Percentiles rank a stretch among this genome's conserved stretches.
Evolutionary conservation across 2,329 filamentous ascomycete genomes (phyloP).

Genomic region (Hypoxylon sp.): DNA sequence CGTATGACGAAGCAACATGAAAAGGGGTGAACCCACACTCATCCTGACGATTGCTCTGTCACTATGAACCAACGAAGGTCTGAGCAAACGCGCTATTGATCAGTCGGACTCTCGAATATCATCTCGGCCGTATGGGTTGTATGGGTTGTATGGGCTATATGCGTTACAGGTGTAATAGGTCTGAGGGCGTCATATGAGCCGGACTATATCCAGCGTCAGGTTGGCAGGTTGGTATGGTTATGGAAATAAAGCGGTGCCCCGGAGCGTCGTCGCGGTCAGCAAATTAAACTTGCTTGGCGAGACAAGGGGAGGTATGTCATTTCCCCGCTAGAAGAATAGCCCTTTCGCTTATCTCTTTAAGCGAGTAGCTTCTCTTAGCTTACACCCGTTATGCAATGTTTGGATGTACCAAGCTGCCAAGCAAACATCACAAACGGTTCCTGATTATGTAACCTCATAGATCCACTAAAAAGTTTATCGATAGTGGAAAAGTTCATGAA

Average conservation of each 20-base stretch:
- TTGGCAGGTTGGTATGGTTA: slow-evolving; percentile 10
- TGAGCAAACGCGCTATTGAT: slow-evolving; percentile 44
- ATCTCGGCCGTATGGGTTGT: slow-evolving; percentile 47
- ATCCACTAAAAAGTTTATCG: slow-evolving; percentile 41
- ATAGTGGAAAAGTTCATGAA: slow-evolving; percentile 35
- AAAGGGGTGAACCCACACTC: slow-evolving; percentile 45
- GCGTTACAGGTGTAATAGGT: slow-evolving; percentile 1
- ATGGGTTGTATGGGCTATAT: too few relatives aligned
- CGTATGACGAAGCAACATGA: slow-evolving; percentile 22
- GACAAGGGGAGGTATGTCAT: slow-evolving; percentile 36
- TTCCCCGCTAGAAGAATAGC: slow-evolving; percentile 2
- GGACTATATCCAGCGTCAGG: not conserved
- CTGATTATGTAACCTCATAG: not conserved
- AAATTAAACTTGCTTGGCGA: slow-evolving; percentile 38
- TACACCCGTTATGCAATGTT: slow-evolving; percentile 1
- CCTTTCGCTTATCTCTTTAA: not conserved
- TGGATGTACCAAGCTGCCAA: not conserved
- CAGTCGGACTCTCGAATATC: slow-evolving; percentile 38
- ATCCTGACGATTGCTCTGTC: slow-evolving; percentile 41
- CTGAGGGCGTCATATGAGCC: slow-evolving; percentile 14
- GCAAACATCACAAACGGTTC: not conserved
- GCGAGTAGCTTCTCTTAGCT: too few relatives aligned
- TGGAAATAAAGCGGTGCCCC: slow-evolving; percentile 13
- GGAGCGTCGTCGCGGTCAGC: slow-evolving; percentile 26
- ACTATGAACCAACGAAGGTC: slow-evolving; percentile 30